Evolutionary conservation across 2,329 filamentous ascomycete genomes (phyloP), one percentile per base, ranked within the genome.

Genomic region (Phialemonium atrogriseum): DNA sequence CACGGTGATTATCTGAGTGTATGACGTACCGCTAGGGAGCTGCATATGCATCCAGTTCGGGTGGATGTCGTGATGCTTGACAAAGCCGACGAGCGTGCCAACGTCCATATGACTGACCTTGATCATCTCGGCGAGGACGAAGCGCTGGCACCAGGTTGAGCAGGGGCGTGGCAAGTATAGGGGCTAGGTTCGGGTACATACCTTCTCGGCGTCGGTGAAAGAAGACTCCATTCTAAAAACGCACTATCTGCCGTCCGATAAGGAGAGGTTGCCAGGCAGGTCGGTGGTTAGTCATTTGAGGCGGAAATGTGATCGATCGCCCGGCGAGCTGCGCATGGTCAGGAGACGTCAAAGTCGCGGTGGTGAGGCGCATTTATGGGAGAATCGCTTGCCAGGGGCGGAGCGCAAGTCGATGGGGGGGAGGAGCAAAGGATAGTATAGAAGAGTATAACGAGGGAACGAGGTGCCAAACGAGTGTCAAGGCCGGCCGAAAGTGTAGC

Each of bases 121-220:
- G 51, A 76, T 67, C 44, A 74, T 68, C 51, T 76, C 71, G 35
- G 62, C 67, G 34, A 76, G 60, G 38, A 75, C 55, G 46, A 73
- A 73, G 40, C 70, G 68, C 71, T 76, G n/a, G n/a, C n/a, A n/a
- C n/a, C n/a, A n/a, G n/a, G 45, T n/a, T 28, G 25, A 36, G 33
- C 25, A 4, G 22, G 17, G 24, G 32, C 29, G 33, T 17, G 12
- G 24, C 32, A 32, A 35, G 34, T 37, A 22, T 16, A 30, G 24
- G 27, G 25, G 34, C 32, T 15, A 32, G 15, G 33, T 31, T 29
- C 28, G 31, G 32, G 26, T 10, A 47, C 54, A 34, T 58, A 72
- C 68, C 66, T 70, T 70, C 51, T 73, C 68, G 32, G 56, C 55
- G 34, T 70, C 65, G 29, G 57, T 66, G 41, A 73, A 70, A 31